Conservation (phyloP, 176 grass and related monocot genomes). For the sorghum (Sorghum bicolor) region DNA sequence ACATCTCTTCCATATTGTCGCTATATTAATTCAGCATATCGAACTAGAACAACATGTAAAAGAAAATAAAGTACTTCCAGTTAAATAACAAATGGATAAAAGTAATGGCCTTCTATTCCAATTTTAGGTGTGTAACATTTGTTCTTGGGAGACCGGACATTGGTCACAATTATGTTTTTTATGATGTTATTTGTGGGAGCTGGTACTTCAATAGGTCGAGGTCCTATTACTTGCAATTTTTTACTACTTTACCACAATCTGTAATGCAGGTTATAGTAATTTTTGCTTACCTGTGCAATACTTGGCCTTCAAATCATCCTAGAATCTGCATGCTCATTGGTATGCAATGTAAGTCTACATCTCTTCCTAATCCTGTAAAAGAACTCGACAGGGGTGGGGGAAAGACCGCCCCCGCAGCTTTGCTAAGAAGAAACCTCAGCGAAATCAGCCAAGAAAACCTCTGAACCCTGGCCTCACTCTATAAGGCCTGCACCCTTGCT, state of each 20-base stretch:
- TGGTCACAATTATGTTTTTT: neutral
- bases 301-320: constrained; percentile 80
- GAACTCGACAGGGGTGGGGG: neutral
- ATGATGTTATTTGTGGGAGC: neutral
- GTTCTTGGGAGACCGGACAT: neutral
- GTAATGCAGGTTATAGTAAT: constrained; percentile 61
- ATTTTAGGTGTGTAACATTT: neutral
- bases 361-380: neutral
- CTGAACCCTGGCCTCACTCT: neutral
- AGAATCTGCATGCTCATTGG: constrained; percentile 53
- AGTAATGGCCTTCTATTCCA: neutral
- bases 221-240: neutral
- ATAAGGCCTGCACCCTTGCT: neutral
- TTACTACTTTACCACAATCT: neutral
- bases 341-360: constrained; percentile 21
- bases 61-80: neutral
- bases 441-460: neutral
- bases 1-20: neutral
- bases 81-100: neutral
- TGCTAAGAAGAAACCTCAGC: neutral
- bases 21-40: neutral
- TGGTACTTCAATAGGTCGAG: neutral
- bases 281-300: constrained; percentile 80
- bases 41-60: neutral
- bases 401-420: neutral